Conservation (phyloP, 257 asterid genomes). For the Thymus mandschuricus region DNA sequence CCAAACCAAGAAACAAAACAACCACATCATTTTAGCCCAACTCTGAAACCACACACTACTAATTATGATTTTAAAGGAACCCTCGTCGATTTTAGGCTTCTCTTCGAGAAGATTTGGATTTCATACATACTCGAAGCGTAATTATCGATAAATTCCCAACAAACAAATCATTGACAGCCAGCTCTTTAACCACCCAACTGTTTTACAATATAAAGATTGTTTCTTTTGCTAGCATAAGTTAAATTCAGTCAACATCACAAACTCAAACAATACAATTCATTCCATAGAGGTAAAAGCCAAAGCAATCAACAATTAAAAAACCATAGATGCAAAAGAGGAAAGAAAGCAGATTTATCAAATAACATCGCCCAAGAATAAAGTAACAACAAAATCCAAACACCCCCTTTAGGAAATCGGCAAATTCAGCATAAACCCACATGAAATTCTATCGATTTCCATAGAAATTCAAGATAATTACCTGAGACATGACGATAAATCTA, state of each 20-base stretch:
- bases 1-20: neutral
- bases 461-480: slow-evolving; percentile 26
- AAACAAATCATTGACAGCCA: slow-evolving; percentile 12
- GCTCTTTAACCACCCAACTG: slow-evolving; percentile 1
- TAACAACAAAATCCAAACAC: slow-evolving; percentile 2
- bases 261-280: neutral
- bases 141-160: slow-evolving; percentile 1
- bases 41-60: neutral
- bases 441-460: slow-evolving; percentile 12
- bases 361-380: neutral
- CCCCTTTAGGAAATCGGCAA: neutral
- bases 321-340: slow-evolving; percentile 3
- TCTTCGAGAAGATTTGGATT: neutral
- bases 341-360: slow-evolving; percentile 14
- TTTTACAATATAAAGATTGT: slow-evolving; percentile 10
- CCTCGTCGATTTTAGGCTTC: neutral
- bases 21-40: slow-evolving; percentile 1
- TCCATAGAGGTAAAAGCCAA: slow-evolving; percentile 13
- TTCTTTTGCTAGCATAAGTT: slow-evolving; percentile 12
- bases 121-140: too few relatives aligned
- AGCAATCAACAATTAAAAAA: neutral
- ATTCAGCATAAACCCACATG: slow-evolving; percentile 5
- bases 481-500: slow-evolving; percentile 32
- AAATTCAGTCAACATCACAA: slow-evolving; percentile 12
- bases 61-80: neutral